Conservation (phyloP, 768 basidiomycete species). For the Steccherinum ochraceum region DNA sequence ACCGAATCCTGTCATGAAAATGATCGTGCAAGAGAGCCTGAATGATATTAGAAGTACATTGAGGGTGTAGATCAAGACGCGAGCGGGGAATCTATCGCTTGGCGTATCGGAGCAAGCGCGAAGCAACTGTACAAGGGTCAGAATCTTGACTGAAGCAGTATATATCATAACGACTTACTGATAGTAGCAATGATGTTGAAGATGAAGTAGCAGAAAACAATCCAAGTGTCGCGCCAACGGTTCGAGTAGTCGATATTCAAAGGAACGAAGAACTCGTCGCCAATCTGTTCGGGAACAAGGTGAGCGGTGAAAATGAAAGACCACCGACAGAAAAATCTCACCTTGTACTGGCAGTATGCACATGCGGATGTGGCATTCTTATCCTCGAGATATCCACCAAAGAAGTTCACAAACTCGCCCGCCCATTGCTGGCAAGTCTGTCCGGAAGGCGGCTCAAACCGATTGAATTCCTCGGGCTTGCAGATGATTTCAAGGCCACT, state of each 20-base stretch:
- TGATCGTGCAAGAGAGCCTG: no score
- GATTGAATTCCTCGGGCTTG: conserved; percentile 59
- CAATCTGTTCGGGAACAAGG: conserved; percentile 28
- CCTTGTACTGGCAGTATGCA: conserved; percentile 64
- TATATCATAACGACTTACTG: conserved; percentile 23
- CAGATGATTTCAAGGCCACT: conserved; percentile 63
- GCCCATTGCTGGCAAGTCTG: conserved; percentile 74
- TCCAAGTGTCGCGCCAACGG: conserved; percentile 66
- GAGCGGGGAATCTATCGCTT: conserved; percentile 39
- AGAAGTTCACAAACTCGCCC: conserved; percentile 47
- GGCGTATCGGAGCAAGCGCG: conserved; percentile 65
- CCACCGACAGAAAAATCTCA: no score
- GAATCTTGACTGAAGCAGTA: conserved; percentile 4
- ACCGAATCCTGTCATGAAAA: no score
- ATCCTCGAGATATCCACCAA: conserved; percentile 75
- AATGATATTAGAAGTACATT: not conserved
- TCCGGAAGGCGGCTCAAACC: conserved; percentile 67
- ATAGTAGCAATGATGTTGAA: conserved; percentile 69
- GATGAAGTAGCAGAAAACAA: conserved; percentile 56
- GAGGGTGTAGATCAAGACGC: not conserved
- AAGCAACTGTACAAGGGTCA: conserved; percentile 48
- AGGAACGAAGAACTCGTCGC: conserved; percentile 65
- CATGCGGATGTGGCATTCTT: conserved; percentile 53
- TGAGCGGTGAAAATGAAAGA: not conserved
- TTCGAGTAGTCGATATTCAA: conserved; percentile 58